Percentiles rank a stretch among this genome's conserved stretches.
phyloP scores from a whole-genome alignment of 495 filamentous ascomycete species.

The Podospora anserina region DNA sequence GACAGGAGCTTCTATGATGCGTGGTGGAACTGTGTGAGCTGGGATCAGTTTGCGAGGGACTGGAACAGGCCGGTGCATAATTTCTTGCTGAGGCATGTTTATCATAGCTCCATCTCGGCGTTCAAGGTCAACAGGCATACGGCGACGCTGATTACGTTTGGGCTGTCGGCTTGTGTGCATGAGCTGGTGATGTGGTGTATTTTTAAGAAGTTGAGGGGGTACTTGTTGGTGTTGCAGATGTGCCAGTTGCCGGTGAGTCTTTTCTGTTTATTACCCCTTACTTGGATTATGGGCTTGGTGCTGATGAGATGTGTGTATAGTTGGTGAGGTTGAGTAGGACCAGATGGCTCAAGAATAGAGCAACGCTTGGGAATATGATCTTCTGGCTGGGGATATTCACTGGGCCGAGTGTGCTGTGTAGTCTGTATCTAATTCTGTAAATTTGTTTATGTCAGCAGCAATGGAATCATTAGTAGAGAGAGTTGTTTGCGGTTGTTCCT shows the following conservation, averaged over 20 bases:
- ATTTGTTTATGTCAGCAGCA: neutral
- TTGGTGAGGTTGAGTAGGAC: slow-evolving; percentile 62
- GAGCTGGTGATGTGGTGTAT: slow-evolving; percentile 75
- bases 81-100: slow-evolving; percentile 71
- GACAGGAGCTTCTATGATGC: slow-evolving; percentile 74
- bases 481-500: neutral
- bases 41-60: slow-evolving; percentile 69
- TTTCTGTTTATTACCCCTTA: neutral
- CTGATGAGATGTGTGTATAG: slow-evolving; percentile 18
- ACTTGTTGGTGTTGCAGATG: slow-evolving; percentile 69
- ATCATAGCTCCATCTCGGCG: slow-evolving; percentile 67
- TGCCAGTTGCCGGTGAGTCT: slow-evolving; percentile 55
- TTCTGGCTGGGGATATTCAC: slow-evolving; percentile 74
- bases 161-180: slow-evolving; percentile 65
- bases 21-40: slow-evolving; percentile 64
- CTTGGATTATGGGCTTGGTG: neutral
- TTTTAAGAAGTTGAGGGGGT: slow-evolving; percentile 72
- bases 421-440: slow-evolving; percentile 66
- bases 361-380: slow-evolving; percentile 63
- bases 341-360: slow-evolving; percentile 55
- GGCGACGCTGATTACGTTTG: slow-evolving; percentile 73
- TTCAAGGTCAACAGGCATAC: slow-evolving; percentile 63
- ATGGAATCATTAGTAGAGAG: neutral
- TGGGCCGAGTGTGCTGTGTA: slow-evolving; percentile 68
- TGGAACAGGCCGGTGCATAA: slow-evolving; percentile 71